Evolutionary conservation across 2,329 filamentous ascomycete genomes (phyloP).

Genomic region (Clarireedia hainanense): DNA sequence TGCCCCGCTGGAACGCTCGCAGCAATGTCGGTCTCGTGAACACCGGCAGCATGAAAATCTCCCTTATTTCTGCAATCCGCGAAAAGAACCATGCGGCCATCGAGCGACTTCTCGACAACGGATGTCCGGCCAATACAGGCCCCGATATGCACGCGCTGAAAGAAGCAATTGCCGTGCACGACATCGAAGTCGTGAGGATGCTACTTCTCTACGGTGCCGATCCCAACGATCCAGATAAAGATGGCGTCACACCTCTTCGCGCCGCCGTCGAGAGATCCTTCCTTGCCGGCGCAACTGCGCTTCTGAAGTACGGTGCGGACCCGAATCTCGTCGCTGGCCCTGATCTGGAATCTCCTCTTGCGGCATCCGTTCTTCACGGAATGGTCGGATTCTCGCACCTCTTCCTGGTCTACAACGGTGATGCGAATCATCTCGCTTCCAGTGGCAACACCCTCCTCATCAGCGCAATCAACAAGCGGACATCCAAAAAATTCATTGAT

Average conservation of each 20-base stretch:
- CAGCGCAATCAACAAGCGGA: slow-evolving; percentile 50
- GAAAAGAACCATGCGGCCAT: slow-evolving; percentile 47
- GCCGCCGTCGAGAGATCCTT: slow-evolving; percentile 45
- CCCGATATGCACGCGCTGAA: slow-evolving; percentile 41
- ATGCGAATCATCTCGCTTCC: slow-evolving; percentile 44
- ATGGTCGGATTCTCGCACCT: slow-evolving; percentile 51
- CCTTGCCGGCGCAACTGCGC: slow-evolving; percentile 46
- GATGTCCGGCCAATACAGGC: slow-evolving; percentile 43
- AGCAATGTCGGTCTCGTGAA: slow-evolving; percentile 35
- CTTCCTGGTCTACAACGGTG: slow-evolving; percentile 53
- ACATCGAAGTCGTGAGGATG: slow-evolving; percentile 46
- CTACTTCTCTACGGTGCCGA: slow-evolving; percentile 50
- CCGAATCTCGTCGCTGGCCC: slow-evolving; percentile 43
- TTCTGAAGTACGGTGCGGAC: slow-evolving; percentile 58
- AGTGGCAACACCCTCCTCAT: slow-evolving; percentile 56
- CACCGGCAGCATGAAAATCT: slow-evolving; percentile 37
- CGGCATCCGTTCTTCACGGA: slow-evolving; percentile 41
- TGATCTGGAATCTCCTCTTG: slow-evolving; percentile 47
- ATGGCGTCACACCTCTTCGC: slow-evolving; percentile 44
- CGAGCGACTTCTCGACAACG: slow-evolving; percentile 50
- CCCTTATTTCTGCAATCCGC: slow-evolving; percentile 47
- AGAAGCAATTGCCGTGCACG: slow-evolving; percentile 43
- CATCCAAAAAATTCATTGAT: slow-evolving; percentile 46
- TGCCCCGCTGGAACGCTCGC: slow-evolving; percentile 46
- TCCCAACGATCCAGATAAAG: slow-evolving; percentile 42